Evolutionary conservation across 2,329 filamentous ascomycete species (phyloP).

Genomic region (Ambrosiella xylebori): DNA sequence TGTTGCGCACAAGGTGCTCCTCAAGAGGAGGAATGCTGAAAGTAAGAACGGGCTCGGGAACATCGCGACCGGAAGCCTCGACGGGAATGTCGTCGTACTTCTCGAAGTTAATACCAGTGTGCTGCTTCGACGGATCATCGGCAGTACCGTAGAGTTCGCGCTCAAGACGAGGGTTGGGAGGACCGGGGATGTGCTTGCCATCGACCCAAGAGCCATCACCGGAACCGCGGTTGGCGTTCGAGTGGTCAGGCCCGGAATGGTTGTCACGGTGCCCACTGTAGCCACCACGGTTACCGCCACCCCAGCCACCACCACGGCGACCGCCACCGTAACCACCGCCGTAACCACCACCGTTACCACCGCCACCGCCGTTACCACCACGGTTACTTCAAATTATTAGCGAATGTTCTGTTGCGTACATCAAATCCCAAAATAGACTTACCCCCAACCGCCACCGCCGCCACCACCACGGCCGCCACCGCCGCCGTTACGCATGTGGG

Average conservation of each 20-base stretch:
- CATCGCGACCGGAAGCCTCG: slow-evolving; percentile 83
- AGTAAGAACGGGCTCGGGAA: slow-evolving; percentile 75
- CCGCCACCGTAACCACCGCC: slow-evolving; percentile 18
- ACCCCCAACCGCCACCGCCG: slow-evolving; percentile 35
- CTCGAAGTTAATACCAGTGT: slow-evolving; percentile 98
- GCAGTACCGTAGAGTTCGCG: slow-evolving; percentile 84
- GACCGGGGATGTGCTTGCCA: slow-evolving; percentile 87
- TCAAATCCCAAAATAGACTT: slow-evolving; percentile 21
- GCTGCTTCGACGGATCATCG: slow-evolving; percentile 88
- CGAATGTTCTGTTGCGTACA: neutral
- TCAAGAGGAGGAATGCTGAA: slow-evolving; percentile 95
- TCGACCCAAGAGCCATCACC: slow-evolving; percentile 95
- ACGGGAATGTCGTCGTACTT: slow-evolving; percentile 99
- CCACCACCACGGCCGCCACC: slow-evolving; percentile 17
- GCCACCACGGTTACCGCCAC: slow-evolving; percentile 21
- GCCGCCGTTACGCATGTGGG: slow-evolving; percentile 50
- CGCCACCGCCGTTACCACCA: slow-evolving; percentile 16
- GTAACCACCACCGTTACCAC: slow-evolving; percentile 24
- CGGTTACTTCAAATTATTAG: neutral
- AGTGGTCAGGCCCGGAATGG: slow-evolving; percentile 24
- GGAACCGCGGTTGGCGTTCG: slow-evolving; percentile 45
- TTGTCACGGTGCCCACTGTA: slow-evolving; percentile 18
- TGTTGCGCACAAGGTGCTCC: slow-evolving; percentile 83
- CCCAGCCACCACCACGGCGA: slow-evolving; percentile 21
- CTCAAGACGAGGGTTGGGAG: slow-evolving; percentile 74